Base-by-base conservation (phyloP, 1,284 basidiomycete species). In the Irpex rosettiformis region DNA sequence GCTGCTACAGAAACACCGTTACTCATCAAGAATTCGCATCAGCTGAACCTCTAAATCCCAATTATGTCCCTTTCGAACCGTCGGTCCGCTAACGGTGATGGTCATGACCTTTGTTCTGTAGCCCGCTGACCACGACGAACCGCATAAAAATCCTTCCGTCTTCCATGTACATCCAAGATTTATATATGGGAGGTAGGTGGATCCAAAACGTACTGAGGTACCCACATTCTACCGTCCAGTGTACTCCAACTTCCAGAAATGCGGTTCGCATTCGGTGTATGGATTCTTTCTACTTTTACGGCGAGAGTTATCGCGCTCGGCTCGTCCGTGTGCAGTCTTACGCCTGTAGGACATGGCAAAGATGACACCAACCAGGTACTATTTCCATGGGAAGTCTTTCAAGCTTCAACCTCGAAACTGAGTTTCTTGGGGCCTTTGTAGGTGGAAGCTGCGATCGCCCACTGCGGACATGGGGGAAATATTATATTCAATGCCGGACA, bases 391-490 rank as follows among this genome's bases (percentile, higher is more conserved):
- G n/a, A n/a, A n/a, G n/a, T n/a, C n/a, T n/a, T n/a, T n/a, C n/a
- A n/a, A n/a, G n/a, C n/a, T n/a, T n/a, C n/a, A n/a, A n/a, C n/a
- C n/a, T n/a, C n/a, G n/a, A n/a, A n/a, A n/a, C n/a, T n/a, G n/a
- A n/a, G n/a, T n/a, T n/a, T n/a, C n/a, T n/a, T n/a, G n/a, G n/a
- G n/a, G n/a, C 8, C 48, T 27, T 3, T 42, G 18, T 27, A 82
- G 80, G 76, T 82, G 18, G 72, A 80, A 61, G 70, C 70, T n/a
- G 83, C 83, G 0, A 81, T 86, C 30, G 69, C 75, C 6, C 65
- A 71, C 61, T 86, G 85, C 62, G 84, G 84, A 0, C 75, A 79
- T 48, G 74, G 73, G 56, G 83, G 84, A 6, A 77, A 74, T 22
- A 81, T 79, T 3, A 65, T 77, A 0, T 77, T 83, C 58, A 69